Evolutionary conservation across 1,284 basidiomycete genomes (phyloP), one percentile per base, ranked within the genome.

Genomic region (Cystobasidiaceae sp.): DNA sequence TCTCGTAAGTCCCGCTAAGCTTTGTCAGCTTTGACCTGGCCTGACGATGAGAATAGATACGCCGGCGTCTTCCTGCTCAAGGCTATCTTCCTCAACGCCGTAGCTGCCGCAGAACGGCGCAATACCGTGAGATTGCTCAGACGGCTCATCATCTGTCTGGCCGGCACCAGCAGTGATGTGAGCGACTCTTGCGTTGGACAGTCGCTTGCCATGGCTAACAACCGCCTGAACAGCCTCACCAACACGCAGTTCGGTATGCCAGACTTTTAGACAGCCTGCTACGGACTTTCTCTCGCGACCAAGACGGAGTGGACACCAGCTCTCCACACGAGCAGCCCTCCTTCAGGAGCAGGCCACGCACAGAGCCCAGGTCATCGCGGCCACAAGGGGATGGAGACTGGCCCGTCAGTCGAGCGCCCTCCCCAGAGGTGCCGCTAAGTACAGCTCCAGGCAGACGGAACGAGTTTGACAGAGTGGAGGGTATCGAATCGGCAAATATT

Each of bases 251-350:
- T 3, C 69, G 71, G 11, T 71, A 72, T 49, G 71, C 71, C 8
- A 66, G 71, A 9, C 57, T 72, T 2, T 60, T 72, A 17, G 70
- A 72, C 41, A 70, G 70, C 21, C 67, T 72, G 15, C 70, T 72
- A 8, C 61, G 69, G 2, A 68, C 68, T 6, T 71, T 72, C 39
- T 69, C 66, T 21, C 59, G 65, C 23, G 71, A 70, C 1, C 63
- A 68, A 13, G 71, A 71, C 54, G 41, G 48, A 2, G 45, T 59
- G 4, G 51, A 59, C 28, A 56, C 54, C 1, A 43, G 39, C 30
- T 56, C 54, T n/a, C 54, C 54, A 13, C 54, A 56, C 19, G 54
- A 44, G 19, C 54, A 56, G n/a, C 23, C 37, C 1, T 23, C 19
- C 11, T 41, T n/a, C 15, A 17, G n/a, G 11, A 15, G 9, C 4